Evolutionary conservation across 768 basidiomycete genomes (phyloP).

Genomic region (Mycena belliarum): DNA sequence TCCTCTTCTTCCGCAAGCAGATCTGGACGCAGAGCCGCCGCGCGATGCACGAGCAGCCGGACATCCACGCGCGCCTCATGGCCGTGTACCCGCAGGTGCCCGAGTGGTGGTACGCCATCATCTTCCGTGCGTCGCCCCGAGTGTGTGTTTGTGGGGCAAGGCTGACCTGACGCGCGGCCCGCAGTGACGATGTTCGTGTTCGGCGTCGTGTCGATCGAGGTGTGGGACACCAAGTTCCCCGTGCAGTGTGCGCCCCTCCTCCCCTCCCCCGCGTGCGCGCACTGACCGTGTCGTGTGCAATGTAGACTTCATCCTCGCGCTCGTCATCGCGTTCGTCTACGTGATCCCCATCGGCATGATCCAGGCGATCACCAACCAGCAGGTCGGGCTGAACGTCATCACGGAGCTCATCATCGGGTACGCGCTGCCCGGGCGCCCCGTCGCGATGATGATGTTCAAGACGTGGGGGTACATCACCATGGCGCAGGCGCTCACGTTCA

Average conservation of each 20-base stretch:
- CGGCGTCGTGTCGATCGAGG: constrained; percentile 52
- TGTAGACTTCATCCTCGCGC: constrained; percentile 60
- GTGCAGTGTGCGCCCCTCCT: constrained; percentile 28
- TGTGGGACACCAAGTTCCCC: constrained; percentile 54
- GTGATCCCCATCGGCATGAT: constrained; percentile 70
- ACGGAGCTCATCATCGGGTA: constrained; percentile 81
- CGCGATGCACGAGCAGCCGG: constrained; percentile 76
- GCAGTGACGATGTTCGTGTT: constrained; percentile 44
- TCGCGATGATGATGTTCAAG: constrained; percentile 65
- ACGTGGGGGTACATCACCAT: constrained; percentile 74
- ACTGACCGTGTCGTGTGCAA: no score
- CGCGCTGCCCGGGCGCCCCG: constrained; percentile 2
- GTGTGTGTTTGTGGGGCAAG: neutral
- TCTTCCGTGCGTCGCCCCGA: constrained; percentile 43
- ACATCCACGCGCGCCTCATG: constrained; percentile 87
- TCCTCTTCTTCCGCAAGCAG: constrained; percentile 77
- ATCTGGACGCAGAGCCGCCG: constrained; percentile 72
- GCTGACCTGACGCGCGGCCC: neutral
- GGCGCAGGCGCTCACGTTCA: constrained; percentile 60
- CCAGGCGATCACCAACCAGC: constrained; percentile 78
- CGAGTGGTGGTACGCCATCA: constrained; percentile 79
- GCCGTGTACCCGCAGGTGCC: constrained; percentile 61
- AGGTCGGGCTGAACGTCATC: constrained; percentile 73
- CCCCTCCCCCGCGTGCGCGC: no score
- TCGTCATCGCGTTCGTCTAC: constrained; percentile 68